These are phyloP conservation scores for Coelastrella sp. DNA, from an alignment of 139 green algal genomes.

Conservation along the genomic window DNA sequence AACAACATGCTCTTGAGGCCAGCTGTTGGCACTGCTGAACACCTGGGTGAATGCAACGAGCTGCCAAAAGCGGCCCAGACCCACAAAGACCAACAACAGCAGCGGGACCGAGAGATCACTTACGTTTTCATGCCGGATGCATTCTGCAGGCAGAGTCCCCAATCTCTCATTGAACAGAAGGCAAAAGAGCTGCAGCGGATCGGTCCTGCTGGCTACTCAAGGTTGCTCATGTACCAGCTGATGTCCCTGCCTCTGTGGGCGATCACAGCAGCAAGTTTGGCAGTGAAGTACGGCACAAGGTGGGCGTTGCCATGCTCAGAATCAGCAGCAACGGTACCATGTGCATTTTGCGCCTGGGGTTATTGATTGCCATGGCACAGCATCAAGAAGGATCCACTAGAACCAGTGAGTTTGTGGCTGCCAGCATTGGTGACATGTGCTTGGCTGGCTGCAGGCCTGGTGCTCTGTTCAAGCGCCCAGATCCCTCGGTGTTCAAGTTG, in stretches of 20 bases:
- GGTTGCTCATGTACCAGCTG: background rate
- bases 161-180: background rate
- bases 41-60: too few species aligned
- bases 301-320: background rate
- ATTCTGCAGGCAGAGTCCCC: slow-evolving; percentile 15
- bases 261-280: background rate
- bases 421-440: background rate
- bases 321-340: background rate
- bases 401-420: too few species aligned
- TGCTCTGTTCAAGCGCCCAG: background rate
- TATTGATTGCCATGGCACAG: too few species aligned
- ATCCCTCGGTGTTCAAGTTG: slow-evolving; percentile 21
- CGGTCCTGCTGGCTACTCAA: background rate
- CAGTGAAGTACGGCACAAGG: background rate
- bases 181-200: slow-evolving; percentile 23
- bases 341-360: background rate
- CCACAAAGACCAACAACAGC: too few species aligned
- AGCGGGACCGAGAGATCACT: too few species aligned
- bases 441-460: background rate
- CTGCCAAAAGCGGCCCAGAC: too few species aligned
- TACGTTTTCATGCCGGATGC: background rate
- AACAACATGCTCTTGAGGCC: too few species aligned
- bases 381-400: too few species aligned
- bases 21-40: too few species aligned
- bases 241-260: slow-evolving; percentile 7